Evolutionary conservation across 768 basidiomycete genomes (phyloP).

Genomic region (Paxillus involutus): DNA sequence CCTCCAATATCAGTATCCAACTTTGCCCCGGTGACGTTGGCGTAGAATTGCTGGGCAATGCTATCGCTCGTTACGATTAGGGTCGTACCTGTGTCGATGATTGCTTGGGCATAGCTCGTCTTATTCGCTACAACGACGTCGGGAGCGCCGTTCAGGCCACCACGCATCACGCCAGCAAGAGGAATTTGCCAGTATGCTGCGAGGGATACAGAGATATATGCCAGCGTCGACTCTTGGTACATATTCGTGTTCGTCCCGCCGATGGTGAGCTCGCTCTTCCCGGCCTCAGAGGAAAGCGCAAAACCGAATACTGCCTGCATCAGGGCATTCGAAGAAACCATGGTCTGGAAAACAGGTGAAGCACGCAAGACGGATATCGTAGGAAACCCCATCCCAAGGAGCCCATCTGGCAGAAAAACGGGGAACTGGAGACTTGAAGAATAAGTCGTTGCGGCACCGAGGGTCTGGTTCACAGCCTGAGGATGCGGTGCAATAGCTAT

Average conservation of each 20-base stretch:
- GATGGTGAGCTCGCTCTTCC: conserved; percentile 52
- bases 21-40: conserved; percentile 28
- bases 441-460: conserved; percentile 44
- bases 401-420: conserved; percentile 37
- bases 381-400: conserved; percentile 44
- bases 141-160: conserved; percentile 15
- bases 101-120: conserved; percentile 24
- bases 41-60: conserved; percentile 29
- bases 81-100: conserved; percentile 36
- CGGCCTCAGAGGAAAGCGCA: conserved; percentile 39
- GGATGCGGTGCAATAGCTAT: not conserved
- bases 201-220: conserved; percentile 33
- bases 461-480: conserved; percentile 37
- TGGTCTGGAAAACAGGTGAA: conserved; percentile 45
- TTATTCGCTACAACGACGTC: conserved; percentile 25
- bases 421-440: conserved; percentile 28
- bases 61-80: conserved; percentile 26
- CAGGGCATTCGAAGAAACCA: conserved; percentile 36
- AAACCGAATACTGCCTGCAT: conserved; percentile 45
- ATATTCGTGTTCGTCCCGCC: conserved; percentile 49
- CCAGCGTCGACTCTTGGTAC: conserved; percentile 44
- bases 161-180: conserved; percentile 28
- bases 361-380: conserved; percentile 35
- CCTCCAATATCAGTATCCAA: conserved; percentile 22
- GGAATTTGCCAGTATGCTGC: conserved; percentile 39